Evolutionary conservation across 2,329 filamentous ascomycete genomes (phyloP).

Genomic region (Verticillium nonalfalfae): DNA sequence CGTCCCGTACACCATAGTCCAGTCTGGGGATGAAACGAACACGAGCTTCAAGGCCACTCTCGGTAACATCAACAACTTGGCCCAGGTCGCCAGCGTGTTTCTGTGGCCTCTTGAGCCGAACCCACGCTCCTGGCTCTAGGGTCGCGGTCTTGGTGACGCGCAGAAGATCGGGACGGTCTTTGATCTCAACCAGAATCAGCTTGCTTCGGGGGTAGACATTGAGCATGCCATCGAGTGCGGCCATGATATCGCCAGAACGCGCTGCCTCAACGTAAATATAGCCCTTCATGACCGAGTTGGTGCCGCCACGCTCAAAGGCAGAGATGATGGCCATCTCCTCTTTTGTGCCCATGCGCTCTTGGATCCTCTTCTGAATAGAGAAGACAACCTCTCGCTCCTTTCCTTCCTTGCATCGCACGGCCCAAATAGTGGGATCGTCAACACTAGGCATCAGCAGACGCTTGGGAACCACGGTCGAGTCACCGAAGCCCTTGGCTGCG

Average conservation of each 20-base stretch:
- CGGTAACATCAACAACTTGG: slow-evolving; percentile 86
- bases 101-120: slow-evolving; percentile 72
- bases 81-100: slow-evolving; percentile 87
- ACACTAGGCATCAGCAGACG: slow-evolving; percentile 84
- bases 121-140: slow-evolving; percentile 83
- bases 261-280: slow-evolving; percentile 94
- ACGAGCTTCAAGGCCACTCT: slow-evolving; percentile 83
- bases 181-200: slow-evolving; percentile 84
- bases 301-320: slow-evolving; percentile 81
- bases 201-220: slow-evolving; percentile 87
- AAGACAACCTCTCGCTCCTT: slow-evolving; percentile 92
- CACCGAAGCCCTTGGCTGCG: slow-evolving; percentile 55
- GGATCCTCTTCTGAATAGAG: slow-evolving; percentile 79
- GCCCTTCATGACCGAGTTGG: slow-evolving; percentile 78
- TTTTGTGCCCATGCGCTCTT: slow-evolving; percentile 72
- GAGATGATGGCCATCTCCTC: slow-evolving; percentile 80
- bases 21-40: slow-evolving; percentile 85
- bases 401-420: slow-evolving; percentile 84
- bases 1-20: slow-evolving; percentile 86
- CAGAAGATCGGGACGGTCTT: slow-evolving; percentile 96
- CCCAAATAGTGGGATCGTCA: slow-evolving; percentile 94
- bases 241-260: slow-evolving; percentile 77
- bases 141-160: slow-evolving; percentile 81
- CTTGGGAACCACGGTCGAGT: slow-evolving; percentile 75
- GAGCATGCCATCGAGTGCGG: slow-evolving; percentile 75